phyloP scores from a whole-genome alignment of 2,329 filamentous ascomycete species.

The Cladophialophora immunda region DNA sequence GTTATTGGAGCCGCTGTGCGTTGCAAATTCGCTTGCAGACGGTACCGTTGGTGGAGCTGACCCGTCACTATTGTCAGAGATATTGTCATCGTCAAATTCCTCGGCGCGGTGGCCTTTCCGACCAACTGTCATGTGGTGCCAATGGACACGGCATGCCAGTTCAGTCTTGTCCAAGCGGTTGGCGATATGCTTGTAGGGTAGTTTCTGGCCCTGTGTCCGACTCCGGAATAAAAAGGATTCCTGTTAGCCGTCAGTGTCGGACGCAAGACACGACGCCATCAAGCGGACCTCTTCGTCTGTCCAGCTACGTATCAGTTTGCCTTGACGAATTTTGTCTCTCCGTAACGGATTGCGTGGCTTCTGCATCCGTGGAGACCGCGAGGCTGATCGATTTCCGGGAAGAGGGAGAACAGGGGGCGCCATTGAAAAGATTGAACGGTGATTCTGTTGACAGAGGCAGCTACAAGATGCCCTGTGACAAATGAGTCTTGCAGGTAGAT shows the following conservation, averaged over 20 bases:
- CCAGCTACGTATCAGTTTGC: conserved; percentile 68
- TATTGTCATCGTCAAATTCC: conserved; percentile 28
- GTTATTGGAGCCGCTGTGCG: neutral
- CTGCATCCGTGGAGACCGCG: conserved; percentile 74
- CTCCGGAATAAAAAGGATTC: conserved; percentile 85
- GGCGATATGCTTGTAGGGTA: conserved; percentile 91
- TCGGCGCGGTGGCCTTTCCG: conserved; percentile 32
- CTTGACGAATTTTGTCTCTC: conserved; percentile 36
- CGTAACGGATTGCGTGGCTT: conserved; percentile 56
- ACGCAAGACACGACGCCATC: conserved; percentile 14
- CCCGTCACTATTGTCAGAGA: conserved; percentile 23
- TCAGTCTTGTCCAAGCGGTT: conserved; percentile 87
- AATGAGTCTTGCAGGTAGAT: neutral
- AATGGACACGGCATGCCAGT: conserved; percentile 85
- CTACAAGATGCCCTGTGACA: neutral
- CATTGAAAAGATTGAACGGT: conserved; percentile 40
- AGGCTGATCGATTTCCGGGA: conserved; percentile 69
- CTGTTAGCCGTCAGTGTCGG: conserved; percentile 53
- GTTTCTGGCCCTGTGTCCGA: conserved; percentile 74
- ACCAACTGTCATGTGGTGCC: conserved; percentile 79
- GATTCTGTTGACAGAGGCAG: neutral
- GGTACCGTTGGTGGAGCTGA: conserved; percentile 20
- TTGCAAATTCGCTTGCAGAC: neutral
- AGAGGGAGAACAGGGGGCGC: conserved; percentile 26
- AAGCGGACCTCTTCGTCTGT: conserved; percentile 80